Evolutionary conservation across 306 rosid species (phyloP), one percentile per base, ranked within the genome.

Genomic region (Ceratonia siliqua): DNA sequence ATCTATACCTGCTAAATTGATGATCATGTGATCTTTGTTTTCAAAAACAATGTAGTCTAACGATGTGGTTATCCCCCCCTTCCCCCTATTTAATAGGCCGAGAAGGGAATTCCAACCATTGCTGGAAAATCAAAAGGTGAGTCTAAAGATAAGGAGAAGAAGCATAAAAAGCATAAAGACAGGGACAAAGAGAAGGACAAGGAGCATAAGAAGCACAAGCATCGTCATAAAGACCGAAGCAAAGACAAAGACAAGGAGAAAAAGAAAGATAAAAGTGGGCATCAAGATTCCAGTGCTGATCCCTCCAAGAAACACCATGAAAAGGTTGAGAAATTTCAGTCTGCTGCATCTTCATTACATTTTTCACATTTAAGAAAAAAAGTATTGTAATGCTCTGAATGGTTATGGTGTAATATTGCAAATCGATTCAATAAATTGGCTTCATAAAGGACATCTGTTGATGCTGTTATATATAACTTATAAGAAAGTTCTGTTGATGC

Each of bases 141-240:
- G 70, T 76, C 89, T 61, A 94, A 94, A 84, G 99, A 94, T 78
- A 94, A 87, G 85, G 97, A 94, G 78, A 91, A 86, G 86, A 94
- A 88, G 85, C 99, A 89, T 79, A 94, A 92, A 78, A 94, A 87
- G 82, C 96, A 78, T 69, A 94, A 85, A 76, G 99, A 88, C 68
- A 85, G 80, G 69, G 98, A 88, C 59, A 94, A 82, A 79, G 98
- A 91, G 8, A 94, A 89, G 82, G 97, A 94, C 72, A 94, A 81
- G 83, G 98, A 95, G 87, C 99, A 90, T 77, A 95, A 92, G 90
- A 95, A 86, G 93, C 90, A 74, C 82, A 95, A 85, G 75, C 99
- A 85, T 79, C 93, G 85, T 24, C 97, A 81, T 75, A 95, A 87
- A 77, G 97, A 95, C 74, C 78, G 93, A 65, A 90, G 92, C 86